phyloP scores from a whole-genome alignment of 345 rosid species.

The Populus alba region DNA sequence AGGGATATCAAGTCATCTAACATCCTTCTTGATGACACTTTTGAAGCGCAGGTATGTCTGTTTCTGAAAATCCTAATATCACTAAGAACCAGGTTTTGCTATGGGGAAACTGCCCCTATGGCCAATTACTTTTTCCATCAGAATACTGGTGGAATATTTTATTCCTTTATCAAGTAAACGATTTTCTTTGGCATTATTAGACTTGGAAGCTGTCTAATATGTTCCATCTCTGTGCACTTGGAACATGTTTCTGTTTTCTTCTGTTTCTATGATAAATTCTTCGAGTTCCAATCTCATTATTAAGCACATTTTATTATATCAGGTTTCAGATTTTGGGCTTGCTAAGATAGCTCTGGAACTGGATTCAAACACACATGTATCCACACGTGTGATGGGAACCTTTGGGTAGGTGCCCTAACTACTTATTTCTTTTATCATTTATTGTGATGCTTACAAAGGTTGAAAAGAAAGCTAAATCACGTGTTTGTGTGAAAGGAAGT shows the following conservation, averaged over 20 bases:
- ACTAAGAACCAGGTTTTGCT: background rate
- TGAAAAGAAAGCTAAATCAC: background rate
- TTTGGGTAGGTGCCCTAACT: constrained; percentile 62
- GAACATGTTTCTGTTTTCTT: constrained; percentile 1
- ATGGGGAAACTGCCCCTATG: background rate
- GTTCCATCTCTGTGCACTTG: background rate
- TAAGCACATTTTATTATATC: constrained; percentile 3
- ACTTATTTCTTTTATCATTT: background rate
- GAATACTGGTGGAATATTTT: constrained; percentile 4
- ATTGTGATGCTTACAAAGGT: background rate
- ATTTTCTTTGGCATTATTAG: background rate
- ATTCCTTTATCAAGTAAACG: background rate
- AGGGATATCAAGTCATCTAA: constrained; percentile 97
- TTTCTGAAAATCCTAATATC: constrained; percentile 13
- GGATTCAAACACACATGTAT: constrained; percentile 84
- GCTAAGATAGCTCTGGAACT: constrained; percentile 72
- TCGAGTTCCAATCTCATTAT: background rate
- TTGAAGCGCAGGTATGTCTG: constrained; percentile 77
- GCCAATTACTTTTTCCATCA: background rate
- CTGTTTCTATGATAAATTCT: constrained; percentile 1
- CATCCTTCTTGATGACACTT: constrained; percentile 80
- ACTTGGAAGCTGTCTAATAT: background rate
- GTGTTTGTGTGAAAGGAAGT: background rate
- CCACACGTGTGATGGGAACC: constrained; percentile 98
- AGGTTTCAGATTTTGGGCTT: constrained; percentile 98